These are phyloP conservation scores for Casuarina equisetifolia DNA, from an alignment of 306 rosid genomes.

Conservation along the genomic window DNA sequence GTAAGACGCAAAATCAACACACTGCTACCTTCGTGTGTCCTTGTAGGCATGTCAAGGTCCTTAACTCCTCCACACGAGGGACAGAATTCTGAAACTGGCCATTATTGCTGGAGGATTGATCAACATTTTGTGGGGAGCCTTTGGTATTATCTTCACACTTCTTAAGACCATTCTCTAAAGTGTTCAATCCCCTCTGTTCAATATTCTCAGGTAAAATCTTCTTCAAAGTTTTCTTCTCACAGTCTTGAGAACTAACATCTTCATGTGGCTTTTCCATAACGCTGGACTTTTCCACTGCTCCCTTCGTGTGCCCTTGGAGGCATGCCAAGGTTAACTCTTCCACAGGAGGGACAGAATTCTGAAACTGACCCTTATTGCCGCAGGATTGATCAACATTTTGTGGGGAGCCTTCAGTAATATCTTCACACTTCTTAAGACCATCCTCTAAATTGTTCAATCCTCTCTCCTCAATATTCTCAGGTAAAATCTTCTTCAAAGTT, in stretches of 20 bases:
- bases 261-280: too few species aligned
- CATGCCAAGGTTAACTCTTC: conserved; percentile 33
- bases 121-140: too few species aligned
- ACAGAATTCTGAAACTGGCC: conserved; percentile 21
- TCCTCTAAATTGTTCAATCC: not conserved
- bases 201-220: too few species aligned
- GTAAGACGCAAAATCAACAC: too few species aligned
- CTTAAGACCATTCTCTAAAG: too few species aligned
- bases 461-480: not conserved
- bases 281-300: not conserved
- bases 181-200: too few species aligned
- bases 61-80: conserved; percentile 27
- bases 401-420: not conserved
- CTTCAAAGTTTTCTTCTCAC: too few species aligned
- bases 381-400: conserved; percentile 35
- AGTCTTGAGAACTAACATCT: too few species aligned
- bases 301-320: conserved; percentile 36
- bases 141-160: not conserved
- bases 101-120: too few species aligned
- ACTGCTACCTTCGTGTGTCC: conserved; percentile 47
- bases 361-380: conserved; percentile 34
- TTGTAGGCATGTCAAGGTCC: conserved; percentile 38
- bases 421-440: not conserved
- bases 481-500: too few species aligned
- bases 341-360: conserved; percentile 43